phyloP scores from a whole-genome alignment of 306 rosid species.

The Urtica urens region DNA sequence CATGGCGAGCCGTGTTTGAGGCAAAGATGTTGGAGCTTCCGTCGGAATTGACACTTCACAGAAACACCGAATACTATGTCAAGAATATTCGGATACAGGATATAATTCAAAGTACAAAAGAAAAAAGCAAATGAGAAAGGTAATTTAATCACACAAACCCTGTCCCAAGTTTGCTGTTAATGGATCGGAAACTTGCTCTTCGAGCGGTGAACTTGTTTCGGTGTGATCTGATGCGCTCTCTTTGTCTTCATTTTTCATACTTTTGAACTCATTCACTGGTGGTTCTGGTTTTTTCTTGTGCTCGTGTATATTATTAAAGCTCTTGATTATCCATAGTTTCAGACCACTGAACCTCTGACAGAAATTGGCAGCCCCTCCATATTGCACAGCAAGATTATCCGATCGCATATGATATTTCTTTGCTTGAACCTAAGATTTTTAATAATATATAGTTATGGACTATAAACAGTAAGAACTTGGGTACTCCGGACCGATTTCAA shows the following conservation, averaged over 20 bases:
- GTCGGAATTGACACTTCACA: conserved; percentile 18
- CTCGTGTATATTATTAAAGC: conserved; percentile 18
- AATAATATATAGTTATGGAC: too few species aligned
- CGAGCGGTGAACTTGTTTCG: conserved; percentile 24
- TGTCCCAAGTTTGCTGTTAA: conserved; percentile 13
- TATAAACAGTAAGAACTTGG: too few species aligned
- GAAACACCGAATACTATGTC: conserved; percentile 14
- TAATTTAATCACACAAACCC: conserved; percentile 24
- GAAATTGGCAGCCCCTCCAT: conserved; percentile 34
- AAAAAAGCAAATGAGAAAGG: background rate
- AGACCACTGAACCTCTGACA: conserved; percentile 48
- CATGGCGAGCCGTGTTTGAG: conserved; percentile 23
- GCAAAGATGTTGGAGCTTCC: conserved; percentile 27
- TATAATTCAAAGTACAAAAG: background rate
- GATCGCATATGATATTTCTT: conserved; percentile 13
- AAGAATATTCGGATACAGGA: conserved; percentile 14
- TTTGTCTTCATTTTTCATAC: conserved; percentile 21
- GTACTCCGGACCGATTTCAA: background rate
- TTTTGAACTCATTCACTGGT: conserved; percentile 24
- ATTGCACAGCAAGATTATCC: conserved; percentile 17
- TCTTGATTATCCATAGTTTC: conserved; percentile 49
- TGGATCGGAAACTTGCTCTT: conserved; percentile 23
- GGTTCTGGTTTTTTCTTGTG: conserved; percentile 24
- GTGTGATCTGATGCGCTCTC: conserved; percentile 21
- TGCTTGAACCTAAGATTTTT: conserved; percentile 27